phyloP scores from a whole-genome alignment of 1,284 basidiomycete genomes.

The Cerioporus squamosus region DNA sequence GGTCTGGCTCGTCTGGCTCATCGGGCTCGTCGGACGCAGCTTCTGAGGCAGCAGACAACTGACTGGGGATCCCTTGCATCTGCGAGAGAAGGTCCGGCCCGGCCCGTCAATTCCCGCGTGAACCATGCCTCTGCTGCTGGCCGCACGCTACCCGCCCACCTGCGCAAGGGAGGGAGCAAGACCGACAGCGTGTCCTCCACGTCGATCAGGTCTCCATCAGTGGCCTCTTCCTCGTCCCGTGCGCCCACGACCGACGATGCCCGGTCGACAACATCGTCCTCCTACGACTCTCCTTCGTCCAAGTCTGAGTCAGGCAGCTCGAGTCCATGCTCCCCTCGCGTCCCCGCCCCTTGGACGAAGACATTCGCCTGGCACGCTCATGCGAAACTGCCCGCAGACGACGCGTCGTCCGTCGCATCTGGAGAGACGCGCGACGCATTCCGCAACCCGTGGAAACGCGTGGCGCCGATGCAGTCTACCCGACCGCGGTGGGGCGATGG shows the following conservation, averaged over 20 bases:
- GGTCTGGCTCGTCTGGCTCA: too few relatives aligned
- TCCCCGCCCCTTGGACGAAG: not conserved
- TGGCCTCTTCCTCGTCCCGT: not conserved
- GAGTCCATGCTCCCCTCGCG: not conserved
- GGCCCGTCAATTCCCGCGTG: too few relatives aligned
- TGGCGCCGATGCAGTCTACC: not conserved
- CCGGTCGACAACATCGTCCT: not conserved
- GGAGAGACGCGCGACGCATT: constrained; percentile 1
- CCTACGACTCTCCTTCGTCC: not conserved
- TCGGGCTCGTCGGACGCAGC: too few relatives aligned
- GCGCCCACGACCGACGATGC: not conserved
- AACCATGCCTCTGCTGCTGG: not conserved
- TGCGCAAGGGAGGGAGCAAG: constrained; percentile 8
- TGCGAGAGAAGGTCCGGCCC: too few relatives aligned
- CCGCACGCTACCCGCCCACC: constrained; percentile 9
- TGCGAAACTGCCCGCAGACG: not conserved
- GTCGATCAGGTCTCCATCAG: too few relatives aligned
- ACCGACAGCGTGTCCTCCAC: not conserved
- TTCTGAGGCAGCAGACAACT: too few relatives aligned
- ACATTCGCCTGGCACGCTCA: constrained; percentile 2
- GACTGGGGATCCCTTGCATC: too few relatives aligned
- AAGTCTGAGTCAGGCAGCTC: not conserved
- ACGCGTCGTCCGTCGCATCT: constrained; percentile 3
- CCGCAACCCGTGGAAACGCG: constrained; percentile 4
- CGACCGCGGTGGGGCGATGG: not conserved